Conservation (phyloP, 192 early-diverging fungal species). For the Backusella parvicylindrica region DNA sequence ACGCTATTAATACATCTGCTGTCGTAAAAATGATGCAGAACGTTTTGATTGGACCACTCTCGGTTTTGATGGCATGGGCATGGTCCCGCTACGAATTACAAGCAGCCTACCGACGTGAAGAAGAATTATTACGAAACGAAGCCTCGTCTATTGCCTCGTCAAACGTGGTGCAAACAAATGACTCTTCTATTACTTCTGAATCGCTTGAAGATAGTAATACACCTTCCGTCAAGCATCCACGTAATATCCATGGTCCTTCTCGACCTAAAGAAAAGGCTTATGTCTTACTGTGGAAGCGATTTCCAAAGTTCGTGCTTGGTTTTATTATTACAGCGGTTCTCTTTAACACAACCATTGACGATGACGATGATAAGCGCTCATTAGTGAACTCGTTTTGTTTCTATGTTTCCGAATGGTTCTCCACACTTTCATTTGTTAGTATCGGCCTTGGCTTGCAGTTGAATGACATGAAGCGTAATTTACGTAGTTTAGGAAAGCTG, state of each 20-base stretch:
- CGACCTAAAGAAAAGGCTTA: conserved; percentile 24
- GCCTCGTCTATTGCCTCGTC: background rate
- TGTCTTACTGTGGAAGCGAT: conserved; percentile 42
- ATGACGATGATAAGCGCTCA: conserved; percentile 16
- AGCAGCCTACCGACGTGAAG: conserved; percentile 10
- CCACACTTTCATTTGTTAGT: conserved; percentile 49
- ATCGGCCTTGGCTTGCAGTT: conserved; percentile 51
- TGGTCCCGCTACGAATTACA: conserved; percentile 42
- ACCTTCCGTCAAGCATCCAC: background rate
- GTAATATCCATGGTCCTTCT: conserved; percentile 6
- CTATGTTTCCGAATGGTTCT: conserved; percentile 50
- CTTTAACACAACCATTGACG: conserved; percentile 45
- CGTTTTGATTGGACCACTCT: conserved; percentile 50
- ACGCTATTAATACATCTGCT: conserved; percentile 45
- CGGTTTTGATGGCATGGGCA: conserved; percentile 42
- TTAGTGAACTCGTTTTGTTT: conserved; percentile 46
- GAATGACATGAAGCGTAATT: conserved; percentile 42
- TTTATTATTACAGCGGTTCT: conserved; percentile 46
- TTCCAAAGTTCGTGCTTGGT: conserved; percentile 51
- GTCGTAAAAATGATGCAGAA: conserved; percentile 57
- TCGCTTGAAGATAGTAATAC: background rate
- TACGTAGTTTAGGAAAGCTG: conserved; percentile 38
- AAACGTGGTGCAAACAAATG: background rate
- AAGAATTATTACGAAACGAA: background rate
- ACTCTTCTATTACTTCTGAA: background rate